Percentiles rank a stretch among this genome's conserved stretches.
Evolutionary conservation across 2,329 filamentous ascomycete species (phyloP).

Genomic region (Paraphaeosphaeria sporulosa): DNA sequence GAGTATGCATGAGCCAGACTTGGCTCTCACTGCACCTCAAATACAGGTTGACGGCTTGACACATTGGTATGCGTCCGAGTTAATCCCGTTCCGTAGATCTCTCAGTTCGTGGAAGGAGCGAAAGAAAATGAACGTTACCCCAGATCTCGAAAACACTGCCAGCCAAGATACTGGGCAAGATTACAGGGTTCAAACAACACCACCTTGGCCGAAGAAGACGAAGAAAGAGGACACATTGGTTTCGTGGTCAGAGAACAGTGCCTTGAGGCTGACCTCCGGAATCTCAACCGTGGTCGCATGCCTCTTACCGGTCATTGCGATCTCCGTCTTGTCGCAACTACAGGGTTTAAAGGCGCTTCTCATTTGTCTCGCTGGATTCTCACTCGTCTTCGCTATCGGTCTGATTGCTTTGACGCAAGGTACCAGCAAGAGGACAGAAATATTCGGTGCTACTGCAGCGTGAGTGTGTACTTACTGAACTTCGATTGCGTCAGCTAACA

Average conservation of each 20-base stretch:
- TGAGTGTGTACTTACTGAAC: conserved; percentile 9
- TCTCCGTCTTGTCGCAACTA: conserved; percentile 21
- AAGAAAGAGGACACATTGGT: conserved; percentile 11
- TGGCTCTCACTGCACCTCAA: conserved; percentile 8
- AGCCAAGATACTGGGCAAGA: not conserved
- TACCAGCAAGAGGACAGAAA: conserved; percentile 12
- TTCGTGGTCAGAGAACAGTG: conserved; percentile 11
- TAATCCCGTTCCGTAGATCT: conserved; percentile 2
- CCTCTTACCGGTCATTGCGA: conserved; percentile 20
- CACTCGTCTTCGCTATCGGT: conserved; percentile 16
- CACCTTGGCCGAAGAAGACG: not conserved
- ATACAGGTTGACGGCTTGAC: conserved; percentile 17
- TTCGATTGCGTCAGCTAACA: not conserved
- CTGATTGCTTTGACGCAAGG: conserved; percentile 19
- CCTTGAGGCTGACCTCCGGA: conserved; percentile 14
- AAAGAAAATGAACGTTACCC: not conserved
- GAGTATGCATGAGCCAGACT: conserved; percentile 7
- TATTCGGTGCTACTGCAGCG: conserved; percentile 22
- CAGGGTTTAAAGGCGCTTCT: conserved; percentile 16
- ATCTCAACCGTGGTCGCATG: conserved; percentile 21
- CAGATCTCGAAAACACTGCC: conserved; percentile 6
- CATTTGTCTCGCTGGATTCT: conserved; percentile 17
- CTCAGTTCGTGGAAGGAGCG: not conserved
- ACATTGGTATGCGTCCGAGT: conserved; percentile 11
- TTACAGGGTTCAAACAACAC: not conserved